Evolutionary conservation across 768 basidiomycete genomes (phyloP), one percentile per base, ranked within the genome.

Genomic region (Lactarius trivialis): DNA sequence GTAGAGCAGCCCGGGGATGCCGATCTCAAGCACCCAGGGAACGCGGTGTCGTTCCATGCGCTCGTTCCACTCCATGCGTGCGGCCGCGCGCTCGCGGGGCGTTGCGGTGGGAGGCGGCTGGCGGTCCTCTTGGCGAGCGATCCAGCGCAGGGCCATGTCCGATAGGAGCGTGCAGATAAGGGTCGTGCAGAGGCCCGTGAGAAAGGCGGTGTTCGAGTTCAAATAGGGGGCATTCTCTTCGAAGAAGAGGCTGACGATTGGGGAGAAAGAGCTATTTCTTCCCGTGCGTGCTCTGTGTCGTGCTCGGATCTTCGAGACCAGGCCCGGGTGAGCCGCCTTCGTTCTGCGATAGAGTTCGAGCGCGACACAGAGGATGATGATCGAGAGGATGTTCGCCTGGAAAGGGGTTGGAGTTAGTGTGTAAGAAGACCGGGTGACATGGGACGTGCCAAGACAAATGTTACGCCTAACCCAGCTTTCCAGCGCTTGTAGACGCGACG

Each of bases 41-140:
- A 61, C 61, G 4, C 55, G 49, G 7, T 32, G 50, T 12, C 56
- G 61, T 19, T 61, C 61, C 14, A 61, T 52, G 17, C 32, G 39
- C 26, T 61, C 61, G 39, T 61, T 61, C 61, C 55, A 61, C 26
- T 61, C 55, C 61, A 61, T 61, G 39, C 61, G 61, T 15, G 61
- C 61, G 50, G 57, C 43, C 61, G 52, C 52, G 17, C 61, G 50
- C 28, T 61, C 55, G 14, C 61, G 61, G 26, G 61, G 49, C 14
- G 55, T n/a, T 1, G 61, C 49, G 7, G 8, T 28, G 3, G 37
- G 24, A 3, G 60, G 55, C 11, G 55, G 55, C 2, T 43, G 21
- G 50, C 50, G 33, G 14, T 19, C 51, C 55, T 61, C 60, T 39
- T n/a, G 52, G 6, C 60, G 60, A 1, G 37, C 55, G 24, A 61